Percentiles rank a stretch among this genome's conserved stretches.
phyloP scores from a whole-genome alignment of 2,329 filamentous ascomycete species.

The Penicillium sp. region DNA sequence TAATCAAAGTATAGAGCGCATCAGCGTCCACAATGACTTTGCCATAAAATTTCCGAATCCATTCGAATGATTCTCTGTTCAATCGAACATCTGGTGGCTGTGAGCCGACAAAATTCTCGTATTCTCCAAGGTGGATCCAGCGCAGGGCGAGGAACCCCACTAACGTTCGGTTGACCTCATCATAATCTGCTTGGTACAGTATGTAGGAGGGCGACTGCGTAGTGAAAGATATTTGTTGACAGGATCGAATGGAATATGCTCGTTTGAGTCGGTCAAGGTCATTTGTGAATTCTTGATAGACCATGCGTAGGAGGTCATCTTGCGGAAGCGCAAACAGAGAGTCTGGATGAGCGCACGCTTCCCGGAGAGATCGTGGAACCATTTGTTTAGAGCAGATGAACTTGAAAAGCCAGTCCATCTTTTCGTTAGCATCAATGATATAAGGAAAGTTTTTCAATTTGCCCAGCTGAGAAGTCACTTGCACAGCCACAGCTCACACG shows the following conservation, averaged over 20 bases:
- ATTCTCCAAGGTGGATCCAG: conserved; percentile 16
- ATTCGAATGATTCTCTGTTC: conserved; percentile 13
- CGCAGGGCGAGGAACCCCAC: conserved; percentile 15
- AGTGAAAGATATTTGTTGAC: neutral
- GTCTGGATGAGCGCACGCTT: conserved; percentile 8
- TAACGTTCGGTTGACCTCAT: conserved; percentile 17
- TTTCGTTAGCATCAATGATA: neutral
- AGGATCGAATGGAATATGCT: conserved; percentile 17
- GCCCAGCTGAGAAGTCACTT: neutral
- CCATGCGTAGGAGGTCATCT: conserved; percentile 4
- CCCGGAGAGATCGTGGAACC: neutral
- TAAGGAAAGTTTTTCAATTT: neutral
- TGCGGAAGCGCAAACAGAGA: conserved; percentile 6
- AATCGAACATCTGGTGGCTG: conserved; percentile 7
- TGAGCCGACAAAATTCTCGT: conserved; percentile 12
- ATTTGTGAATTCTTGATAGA: conserved; percentile 10
- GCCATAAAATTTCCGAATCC: conserved; percentile 10
- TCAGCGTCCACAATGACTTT: conserved; percentile 3
- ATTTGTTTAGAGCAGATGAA: neutral
- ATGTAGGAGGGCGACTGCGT: conserved; percentile 11
- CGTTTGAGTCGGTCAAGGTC: conserved; percentile 17
- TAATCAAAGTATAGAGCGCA: conserved; percentile 12
- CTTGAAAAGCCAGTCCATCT: neutral
- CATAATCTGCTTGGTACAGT: conserved; percentile 14
- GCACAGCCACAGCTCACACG: neutral